These are phyloP conservation scores for Triadica sebifera DNA, from an alignment of 345 rosid species.

Conservation along the genomic window DNA sequence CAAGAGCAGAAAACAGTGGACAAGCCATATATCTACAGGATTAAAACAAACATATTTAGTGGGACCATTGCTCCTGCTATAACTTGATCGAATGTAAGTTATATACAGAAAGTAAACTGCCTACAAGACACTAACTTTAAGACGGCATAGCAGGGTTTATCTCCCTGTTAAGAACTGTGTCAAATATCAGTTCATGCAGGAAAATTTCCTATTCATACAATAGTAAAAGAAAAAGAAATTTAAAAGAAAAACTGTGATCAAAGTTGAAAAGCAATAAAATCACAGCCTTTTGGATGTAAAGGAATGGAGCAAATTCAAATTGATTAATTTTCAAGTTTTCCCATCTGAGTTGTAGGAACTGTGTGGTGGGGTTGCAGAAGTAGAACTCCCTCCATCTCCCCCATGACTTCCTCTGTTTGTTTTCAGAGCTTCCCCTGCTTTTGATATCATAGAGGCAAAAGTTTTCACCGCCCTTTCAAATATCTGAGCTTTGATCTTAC, in stretches of 20 bases:
- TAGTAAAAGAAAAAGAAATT: neutral
- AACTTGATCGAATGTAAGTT: neutral
- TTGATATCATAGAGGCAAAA: slow-evolving; percentile 4
- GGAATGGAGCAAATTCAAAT: neutral
- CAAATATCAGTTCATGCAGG: neutral
- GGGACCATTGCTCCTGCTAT: neutral
- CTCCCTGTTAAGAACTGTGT: neutral
- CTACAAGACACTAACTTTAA: neutral
- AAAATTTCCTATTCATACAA: neutral
- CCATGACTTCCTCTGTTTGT: neutral
- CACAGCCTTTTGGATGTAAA: neutral
- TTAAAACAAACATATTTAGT: too few relatives aligned
- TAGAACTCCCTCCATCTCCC: slow-evolving; percentile 7
- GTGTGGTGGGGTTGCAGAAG: slow-evolving; percentile 22
- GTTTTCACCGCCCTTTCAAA: slow-evolving; percentile 22
- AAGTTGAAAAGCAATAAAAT: too few relatives aligned
- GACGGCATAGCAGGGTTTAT: neutral
- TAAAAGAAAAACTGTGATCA: neutral
- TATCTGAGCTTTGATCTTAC: slow-evolving; percentile 40
- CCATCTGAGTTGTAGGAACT: slow-evolving; percentile 20
- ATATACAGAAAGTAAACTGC: neutral
- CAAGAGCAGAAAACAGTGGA: too few relatives aligned
- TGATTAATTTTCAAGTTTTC: neutral
- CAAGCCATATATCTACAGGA: too few relatives aligned
- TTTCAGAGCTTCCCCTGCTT: slow-evolving; percentile 9